These are phyloP conservation scores for Lachancea meyersii DNA, from an alignment of 805 yeast genomes.

Conservation along the genomic window DNA sequence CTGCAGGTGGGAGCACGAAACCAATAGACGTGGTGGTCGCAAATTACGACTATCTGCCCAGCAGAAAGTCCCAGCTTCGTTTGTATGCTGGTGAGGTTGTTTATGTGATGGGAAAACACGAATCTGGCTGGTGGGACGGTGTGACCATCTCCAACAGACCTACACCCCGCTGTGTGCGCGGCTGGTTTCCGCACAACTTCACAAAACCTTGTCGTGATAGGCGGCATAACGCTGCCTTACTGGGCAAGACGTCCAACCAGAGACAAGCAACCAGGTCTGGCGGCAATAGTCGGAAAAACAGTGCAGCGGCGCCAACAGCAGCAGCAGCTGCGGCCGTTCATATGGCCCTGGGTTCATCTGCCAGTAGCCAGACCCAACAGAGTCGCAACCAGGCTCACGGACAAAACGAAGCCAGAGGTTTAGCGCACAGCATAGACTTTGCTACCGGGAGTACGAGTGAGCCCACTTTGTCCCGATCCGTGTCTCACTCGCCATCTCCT, in stretches of 20 bases:
- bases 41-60: slow-evolving; percentile 13
- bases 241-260: slow-evolving; percentile 17
- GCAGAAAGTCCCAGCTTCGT: slow-evolving; percentile 12
- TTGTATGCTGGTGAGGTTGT: slow-evolving; percentile 52
- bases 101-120: slow-evolving; percentile 58
- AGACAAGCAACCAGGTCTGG: slow-evolving; percentile 2
- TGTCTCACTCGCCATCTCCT: slow-evolving; percentile 11
- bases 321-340: neutral
- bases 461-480: slow-evolving; percentile 5
- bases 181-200: slow-evolving; percentile 79
- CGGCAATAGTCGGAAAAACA: slow-evolving; percentile 7
- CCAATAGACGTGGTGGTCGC: slow-evolving; percentile 21
- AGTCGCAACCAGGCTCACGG: neutral
- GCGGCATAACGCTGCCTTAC: slow-evolving; percentile 25
- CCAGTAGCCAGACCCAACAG: neutral
- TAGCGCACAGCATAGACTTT: neutral
- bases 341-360: neutral
- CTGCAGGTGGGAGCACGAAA: neutral
- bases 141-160: slow-evolving; percentile 25
- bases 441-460: slow-evolving; percentile 2
- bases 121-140: slow-evolving; percentile 88
- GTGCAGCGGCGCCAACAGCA: neutral
- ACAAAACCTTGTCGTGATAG: slow-evolving; percentile 35
- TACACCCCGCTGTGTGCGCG: slow-evolving; percentile 41
- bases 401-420: neutral